Conservation (phyloP, 371 early-diverging fungal genomes). For the Lichtheimia ramosa region DNA sequence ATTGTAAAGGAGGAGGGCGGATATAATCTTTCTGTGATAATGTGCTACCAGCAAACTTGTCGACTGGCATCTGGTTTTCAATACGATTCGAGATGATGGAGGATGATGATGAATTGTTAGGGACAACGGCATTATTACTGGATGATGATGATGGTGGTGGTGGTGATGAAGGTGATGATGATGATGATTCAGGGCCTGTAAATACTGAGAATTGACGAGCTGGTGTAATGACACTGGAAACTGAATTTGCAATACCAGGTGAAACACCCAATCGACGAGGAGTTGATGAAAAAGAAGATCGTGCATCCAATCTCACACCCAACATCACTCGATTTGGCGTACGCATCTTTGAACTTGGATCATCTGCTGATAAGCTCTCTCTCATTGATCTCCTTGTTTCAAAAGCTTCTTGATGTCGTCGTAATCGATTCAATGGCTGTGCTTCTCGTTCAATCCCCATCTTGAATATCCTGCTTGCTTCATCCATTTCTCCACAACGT, state of each 20-base stretch:
- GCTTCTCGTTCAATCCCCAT: slow-evolving; percentile 53
- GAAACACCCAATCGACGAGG: not conserved
- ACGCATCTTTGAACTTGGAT: not conserved
- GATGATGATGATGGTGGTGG: slow-evolving; percentile 10
- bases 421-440: slow-evolving; percentile 48
- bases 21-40: slow-evolving; percentile 37
- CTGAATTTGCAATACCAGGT: not conserved
- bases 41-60: slow-evolving; percentile 51
- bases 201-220: slow-evolving; percentile 9
- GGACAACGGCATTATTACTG: slow-evolving; percentile 32
- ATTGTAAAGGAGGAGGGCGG: slow-evolving; percentile 18
- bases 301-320: not conserved
- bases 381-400: not conserved
- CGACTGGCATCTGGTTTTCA: slow-evolving; percentile 51
- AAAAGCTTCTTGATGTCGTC: slow-evolving; percentile 5
- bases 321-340: not conserved
- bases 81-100: slow-evolving; percentile 21
- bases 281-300: not conserved
- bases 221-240: slow-evolving; percentile 2
- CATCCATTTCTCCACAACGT: slow-evolving; percentile 41
- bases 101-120: slow-evolving; percentile 17
- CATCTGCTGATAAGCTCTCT: not conserved
- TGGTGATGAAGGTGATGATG: slow-evolving; percentile 6
- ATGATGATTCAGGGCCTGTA: slow-evolving; percentile 10
- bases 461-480: slow-evolving; percentile 51